Evolutionary conservation across 129 eudicot species (phyloP).

Genomic region (Erigeron canadensis): DNA sequence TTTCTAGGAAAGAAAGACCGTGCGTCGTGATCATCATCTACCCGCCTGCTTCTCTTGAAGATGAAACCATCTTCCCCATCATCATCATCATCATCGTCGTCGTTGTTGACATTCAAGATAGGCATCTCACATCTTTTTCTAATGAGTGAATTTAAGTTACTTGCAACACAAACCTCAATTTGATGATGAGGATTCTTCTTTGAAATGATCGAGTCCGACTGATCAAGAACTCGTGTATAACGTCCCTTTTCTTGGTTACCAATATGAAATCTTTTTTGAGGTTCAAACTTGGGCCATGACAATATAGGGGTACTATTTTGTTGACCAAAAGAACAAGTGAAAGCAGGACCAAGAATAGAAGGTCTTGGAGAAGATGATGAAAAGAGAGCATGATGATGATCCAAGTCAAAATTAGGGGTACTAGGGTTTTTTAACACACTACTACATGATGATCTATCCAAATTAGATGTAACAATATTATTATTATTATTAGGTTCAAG

Average conservation of each 20-base stretch:
- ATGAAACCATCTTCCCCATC: slow-evolving; percentile 25
- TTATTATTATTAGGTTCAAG: no score
- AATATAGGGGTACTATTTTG: slow-evolving; percentile 25
- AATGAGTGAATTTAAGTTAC: slow-evolving; percentile 41
- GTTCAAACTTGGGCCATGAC: slow-evolving; percentile 48
- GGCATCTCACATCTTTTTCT: slow-evolving; percentile 21
- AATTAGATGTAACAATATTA: slow-evolving; percentile 29
- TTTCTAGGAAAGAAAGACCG: slow-evolving; percentile 21
- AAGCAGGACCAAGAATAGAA: slow-evolving; percentile 30
- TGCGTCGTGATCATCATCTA: slow-evolving; percentile 27
- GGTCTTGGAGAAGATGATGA: slow-evolving; percentile 36
- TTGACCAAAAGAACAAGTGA: slow-evolving; percentile 42
- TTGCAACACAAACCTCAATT: slow-evolving; percentile 33
- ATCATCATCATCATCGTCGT: no score
- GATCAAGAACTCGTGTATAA: slow-evolving; percentile 20
- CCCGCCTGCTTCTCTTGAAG: slow-evolving; percentile 53
- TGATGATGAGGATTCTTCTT: slow-evolving; percentile 28
- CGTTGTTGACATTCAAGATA: slow-evolving; percentile 5
- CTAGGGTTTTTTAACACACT: slow-evolving; percentile 35
- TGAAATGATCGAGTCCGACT: slow-evolving; percentile 28
- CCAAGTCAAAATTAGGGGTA: slow-evolving; percentile 36
- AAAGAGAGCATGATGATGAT: slow-evolving; percentile 33
- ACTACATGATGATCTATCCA: no score
- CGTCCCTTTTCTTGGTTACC: slow-evolving; percentile 33
- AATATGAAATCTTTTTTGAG: slow-evolving; percentile 27